phyloP scores from a whole-genome alignment of 768 basidiomycete species.

The Termitomyces sp. region DNA sequence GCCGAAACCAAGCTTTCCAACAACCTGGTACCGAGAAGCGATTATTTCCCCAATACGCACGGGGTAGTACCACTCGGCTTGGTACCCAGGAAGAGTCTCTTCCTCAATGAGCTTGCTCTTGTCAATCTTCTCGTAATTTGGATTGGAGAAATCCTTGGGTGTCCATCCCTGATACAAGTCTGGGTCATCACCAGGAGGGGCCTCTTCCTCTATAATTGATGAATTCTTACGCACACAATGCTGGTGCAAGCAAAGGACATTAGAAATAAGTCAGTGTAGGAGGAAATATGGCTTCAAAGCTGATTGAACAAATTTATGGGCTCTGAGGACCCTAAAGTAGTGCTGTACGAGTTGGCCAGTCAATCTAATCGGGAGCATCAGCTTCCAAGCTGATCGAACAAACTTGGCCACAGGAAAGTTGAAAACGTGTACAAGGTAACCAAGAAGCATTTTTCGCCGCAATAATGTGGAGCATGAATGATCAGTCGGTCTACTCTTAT shows the following conservation, averaged over 20 bases:
- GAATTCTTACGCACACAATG: background rate
- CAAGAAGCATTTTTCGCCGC: background rate
- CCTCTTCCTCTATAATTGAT: background rate
- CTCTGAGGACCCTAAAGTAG: background rate
- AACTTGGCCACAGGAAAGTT: background rate
- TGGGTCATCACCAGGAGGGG: no score
- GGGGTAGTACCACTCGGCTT: conserved; percentile 19
- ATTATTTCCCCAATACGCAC: conserved; percentile 26
- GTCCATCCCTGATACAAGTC: background rate
- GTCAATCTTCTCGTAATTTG: background rate
- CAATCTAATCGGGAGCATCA: background rate
- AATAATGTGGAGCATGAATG: background rate
- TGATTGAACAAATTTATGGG: background rate
- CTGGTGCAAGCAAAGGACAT: background rate
- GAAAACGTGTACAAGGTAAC: background rate
- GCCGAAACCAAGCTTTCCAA: conserved; percentile 28
- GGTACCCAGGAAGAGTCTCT: conserved; percentile 19
- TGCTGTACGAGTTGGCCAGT: background rate
- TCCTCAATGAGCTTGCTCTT: conserved; percentile 7
- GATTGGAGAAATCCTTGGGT: background rate
- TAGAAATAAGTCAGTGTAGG: background rate
- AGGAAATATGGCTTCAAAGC: background rate
- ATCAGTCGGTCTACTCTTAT: background rate
- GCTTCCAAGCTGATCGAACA: background rate
- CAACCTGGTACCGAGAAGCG: conserved; percentile 21